Conservation (phyloP, 2,329 filamentous ascomycete genomes). For the Alternaria tenuissima region DNA sequence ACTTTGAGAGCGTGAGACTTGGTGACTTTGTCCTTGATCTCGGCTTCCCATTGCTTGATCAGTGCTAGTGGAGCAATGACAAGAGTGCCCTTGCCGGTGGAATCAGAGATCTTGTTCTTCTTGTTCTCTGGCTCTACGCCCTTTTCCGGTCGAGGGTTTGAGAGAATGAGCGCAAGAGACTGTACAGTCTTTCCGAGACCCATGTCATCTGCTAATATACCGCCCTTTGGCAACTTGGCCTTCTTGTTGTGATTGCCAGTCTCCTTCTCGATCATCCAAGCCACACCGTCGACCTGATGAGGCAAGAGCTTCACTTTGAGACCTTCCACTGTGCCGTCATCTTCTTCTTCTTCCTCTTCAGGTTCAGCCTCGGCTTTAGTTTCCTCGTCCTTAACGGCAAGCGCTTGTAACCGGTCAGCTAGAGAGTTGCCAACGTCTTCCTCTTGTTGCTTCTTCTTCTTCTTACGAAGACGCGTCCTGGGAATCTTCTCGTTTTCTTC, state of each 20-base stretch:
- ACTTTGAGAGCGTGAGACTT: slow-evolving; percentile 76
- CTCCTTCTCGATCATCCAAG: slow-evolving; percentile 95
- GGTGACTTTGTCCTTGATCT: slow-evolving; percentile 84
- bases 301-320: slow-evolving; percentile 88
- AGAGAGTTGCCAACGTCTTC: slow-evolving; percentile 48
- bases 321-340: slow-evolving; percentile 75
- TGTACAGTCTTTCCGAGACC: slow-evolving; percentile 96
- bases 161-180: slow-evolving; percentile 86
- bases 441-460: slow-evolving; percentile 53
- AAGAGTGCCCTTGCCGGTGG: slow-evolving; percentile 79
- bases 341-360: slow-evolving; percentile 56
- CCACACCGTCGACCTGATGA: slow-evolving; percentile 91
- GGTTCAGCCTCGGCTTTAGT: slow-evolving; percentile 54
- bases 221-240: slow-evolving; percentile 81
- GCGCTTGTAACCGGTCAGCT: slow-evolving; percentile 54
- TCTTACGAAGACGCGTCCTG: slow-evolving; percentile 55
- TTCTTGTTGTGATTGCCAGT: slow-evolving; percentile 84
- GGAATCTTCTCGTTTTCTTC: slow-evolving; percentile 70
- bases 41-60: slow-evolving; percentile 96
- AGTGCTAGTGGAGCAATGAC: slow-evolving; percentile 92
- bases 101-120: slow-evolving; percentile 73
- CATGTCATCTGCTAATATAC: slow-evolving; percentile 97
- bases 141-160: slow-evolving; percentile 73
- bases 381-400: slow-evolving; percentile 58
- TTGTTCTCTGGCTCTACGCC: slow-evolving; percentile 56